A percentile compares a stretch with the other conserved stretches of the same genome.
phyloP scores from a whole-genome alignment of 352 stramenopile species.

The Phytophthora cactorum region DNA sequence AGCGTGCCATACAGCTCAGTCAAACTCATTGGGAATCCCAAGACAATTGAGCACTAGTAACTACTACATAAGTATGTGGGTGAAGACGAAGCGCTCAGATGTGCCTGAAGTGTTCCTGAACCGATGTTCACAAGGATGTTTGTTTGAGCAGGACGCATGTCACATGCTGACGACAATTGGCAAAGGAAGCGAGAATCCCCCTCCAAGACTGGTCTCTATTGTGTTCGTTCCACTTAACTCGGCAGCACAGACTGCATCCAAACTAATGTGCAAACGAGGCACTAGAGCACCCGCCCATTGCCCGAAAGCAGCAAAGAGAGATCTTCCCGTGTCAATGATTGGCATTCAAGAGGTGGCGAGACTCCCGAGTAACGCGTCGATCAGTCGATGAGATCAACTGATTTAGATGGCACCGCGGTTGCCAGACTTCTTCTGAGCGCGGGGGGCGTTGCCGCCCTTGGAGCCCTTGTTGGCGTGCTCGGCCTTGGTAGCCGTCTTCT shows the following conservation, averaged over 20 bases:
- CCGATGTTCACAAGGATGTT: not conserved
- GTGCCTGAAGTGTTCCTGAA: no score
- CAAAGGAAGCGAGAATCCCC: slow-evolving; percentile 34
- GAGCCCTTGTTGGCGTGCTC: slow-evolving; percentile 64
- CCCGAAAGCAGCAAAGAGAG: slow-evolving; percentile 35
- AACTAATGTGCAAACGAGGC: slow-evolving; percentile 33
- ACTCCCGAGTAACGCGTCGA: slow-evolving; percentile 34
- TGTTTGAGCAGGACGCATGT: not conserved
- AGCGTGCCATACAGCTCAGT: no score
- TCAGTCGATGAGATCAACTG: slow-evolving; percentile 32
- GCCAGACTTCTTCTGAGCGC: slow-evolving; percentile 89
- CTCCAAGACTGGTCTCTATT: slow-evolving; percentile 47
- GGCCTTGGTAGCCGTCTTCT: slow-evolving; percentile 71
- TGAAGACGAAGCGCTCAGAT: no score
- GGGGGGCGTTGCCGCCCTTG: slow-evolving; percentile 70
- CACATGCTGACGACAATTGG: slow-evolving; percentile 8
- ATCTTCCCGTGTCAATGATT: slow-evolving; percentile 42
- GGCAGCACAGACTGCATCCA: slow-evolving; percentile 30
- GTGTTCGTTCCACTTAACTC: slow-evolving; percentile 37
- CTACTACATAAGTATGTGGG: no score
- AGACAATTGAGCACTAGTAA: no score
- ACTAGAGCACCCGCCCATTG: slow-evolving; percentile 29
- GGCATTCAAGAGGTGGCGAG: slow-evolving; percentile 42
- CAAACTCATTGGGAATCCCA: no score
- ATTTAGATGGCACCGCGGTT: slow-evolving; percentile 91